These are phyloP conservation scores for Glomus cerebriforme DNA, from an alignment of 192 early-diverging fungal species.

Conservation along the genomic window DNA sequence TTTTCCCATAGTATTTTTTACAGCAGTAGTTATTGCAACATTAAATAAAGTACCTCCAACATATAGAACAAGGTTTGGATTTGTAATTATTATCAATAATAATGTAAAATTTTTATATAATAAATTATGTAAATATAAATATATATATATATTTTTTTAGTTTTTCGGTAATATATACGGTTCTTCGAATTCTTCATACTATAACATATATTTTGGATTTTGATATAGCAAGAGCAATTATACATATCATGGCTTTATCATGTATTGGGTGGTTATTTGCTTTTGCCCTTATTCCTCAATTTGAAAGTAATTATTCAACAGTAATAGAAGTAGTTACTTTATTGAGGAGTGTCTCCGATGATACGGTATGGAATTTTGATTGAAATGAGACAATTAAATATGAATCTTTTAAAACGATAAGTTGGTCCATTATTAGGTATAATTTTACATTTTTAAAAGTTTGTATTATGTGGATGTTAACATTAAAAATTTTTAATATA, in stretches of 20 bases:
- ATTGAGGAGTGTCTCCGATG: constrained; percentile 1
- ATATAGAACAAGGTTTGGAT: constrained; percentile 17
- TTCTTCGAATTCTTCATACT: constrained; percentile 26
- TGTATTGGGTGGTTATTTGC: constrained; percentile 20
- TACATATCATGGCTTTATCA: constrained; percentile 26
- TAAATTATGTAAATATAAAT: not conserved
- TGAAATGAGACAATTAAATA: not conserved
- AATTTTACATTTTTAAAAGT: not conserved
- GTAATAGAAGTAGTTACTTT: constrained; percentile 20
- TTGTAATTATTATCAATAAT: not conserved
- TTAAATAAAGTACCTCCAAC: constrained; percentile 19
- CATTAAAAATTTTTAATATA: too few species aligned
- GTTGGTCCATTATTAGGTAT: not conserved
- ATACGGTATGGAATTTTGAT: constrained; percentile 14
- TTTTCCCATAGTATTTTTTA: constrained; percentile 23
- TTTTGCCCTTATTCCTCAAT: constrained; percentile 27
- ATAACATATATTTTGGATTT: constrained; percentile 23
- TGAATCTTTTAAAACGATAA: too few species aligned
- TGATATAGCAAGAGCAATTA: constrained; percentile 20
- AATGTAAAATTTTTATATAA: not conserved
- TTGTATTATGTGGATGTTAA: not conserved
- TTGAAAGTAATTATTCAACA: constrained; percentile 17
- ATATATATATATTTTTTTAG: not conserved
- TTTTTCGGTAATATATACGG: constrained; percentile 28
- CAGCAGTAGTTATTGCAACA: constrained; percentile 20